phyloP scores from a whole-genome alignment of 306 rosid genomes.

The Myrica gale region DNA sequence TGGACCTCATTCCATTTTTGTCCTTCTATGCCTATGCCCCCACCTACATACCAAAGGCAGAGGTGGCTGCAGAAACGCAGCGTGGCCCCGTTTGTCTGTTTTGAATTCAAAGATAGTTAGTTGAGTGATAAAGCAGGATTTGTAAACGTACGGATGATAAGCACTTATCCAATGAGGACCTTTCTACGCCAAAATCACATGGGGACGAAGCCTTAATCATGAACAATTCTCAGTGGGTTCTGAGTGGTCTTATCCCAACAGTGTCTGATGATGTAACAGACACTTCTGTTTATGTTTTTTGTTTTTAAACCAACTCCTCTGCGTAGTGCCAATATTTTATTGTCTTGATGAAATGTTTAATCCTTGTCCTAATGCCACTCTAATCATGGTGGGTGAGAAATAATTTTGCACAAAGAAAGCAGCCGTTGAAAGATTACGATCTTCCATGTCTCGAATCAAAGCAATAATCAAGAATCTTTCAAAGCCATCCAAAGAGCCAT shows the following conservation, averaged over 20 bases:
- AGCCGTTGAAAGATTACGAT: constrained; percentile 5
- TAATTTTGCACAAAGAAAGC: not conserved
- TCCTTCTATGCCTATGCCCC: not conserved
- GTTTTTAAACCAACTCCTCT: not conserved
- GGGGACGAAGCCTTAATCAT: constrained; percentile 19
- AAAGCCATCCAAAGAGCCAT: too few species aligned
- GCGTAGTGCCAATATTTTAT: not conserved
- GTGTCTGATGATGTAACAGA: constrained; percentile 7
- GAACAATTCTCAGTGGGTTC: constrained; percentile 29
- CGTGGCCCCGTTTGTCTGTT: constrained; percentile 2
- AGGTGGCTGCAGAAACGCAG: not conserved
- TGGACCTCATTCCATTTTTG: not conserved
- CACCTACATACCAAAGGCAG: not conserved
- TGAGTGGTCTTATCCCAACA: constrained; percentile 29
- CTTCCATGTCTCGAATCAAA: not conserved
- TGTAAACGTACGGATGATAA: constrained; percentile 32
- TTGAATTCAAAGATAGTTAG: constrained; percentile 3
- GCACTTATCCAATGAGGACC: not conserved
- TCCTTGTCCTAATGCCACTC: not conserved
- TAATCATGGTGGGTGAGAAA: not conserved
- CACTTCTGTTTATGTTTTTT: not conserved
- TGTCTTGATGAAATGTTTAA: not conserved
- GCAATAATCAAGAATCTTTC: constrained; percentile 8
- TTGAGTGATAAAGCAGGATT: constrained; percentile 21
- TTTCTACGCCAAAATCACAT: constrained; percentile 25